Evolutionary conservation across 768 basidiomycete genomes (phyloP).

Genomic region (Erythrobasidium yunnanense): DNA sequence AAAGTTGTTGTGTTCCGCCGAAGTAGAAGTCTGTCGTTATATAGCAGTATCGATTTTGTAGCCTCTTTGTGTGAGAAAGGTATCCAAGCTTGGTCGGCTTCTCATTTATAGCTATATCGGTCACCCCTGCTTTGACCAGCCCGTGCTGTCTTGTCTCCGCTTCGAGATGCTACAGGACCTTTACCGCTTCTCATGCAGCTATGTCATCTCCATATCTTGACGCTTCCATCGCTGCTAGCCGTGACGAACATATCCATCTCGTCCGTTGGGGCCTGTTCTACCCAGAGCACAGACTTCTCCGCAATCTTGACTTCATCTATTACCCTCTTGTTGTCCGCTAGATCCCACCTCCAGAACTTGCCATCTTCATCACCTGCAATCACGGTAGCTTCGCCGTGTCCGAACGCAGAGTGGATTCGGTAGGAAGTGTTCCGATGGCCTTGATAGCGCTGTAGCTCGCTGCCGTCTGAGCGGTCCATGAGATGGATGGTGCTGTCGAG

Average conservation of each 20-base stretch:
- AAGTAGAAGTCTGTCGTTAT: neutral
- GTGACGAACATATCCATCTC: neutral
- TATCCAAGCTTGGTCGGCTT: no score
- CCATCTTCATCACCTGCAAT: constrained; percentile 86
- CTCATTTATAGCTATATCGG: no score
- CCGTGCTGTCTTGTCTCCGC: no score
- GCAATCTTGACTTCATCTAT: constrained; percentile 11
- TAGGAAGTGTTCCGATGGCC: constrained; percentile 68
- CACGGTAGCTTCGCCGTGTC: constrained; percentile 67
- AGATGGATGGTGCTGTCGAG: constrained; percentile 76
- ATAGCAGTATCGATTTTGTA: no score
- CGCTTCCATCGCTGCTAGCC: neutral
- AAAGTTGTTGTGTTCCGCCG: no score
- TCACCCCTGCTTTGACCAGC: no score
- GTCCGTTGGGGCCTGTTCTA: neutral
- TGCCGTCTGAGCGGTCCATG: constrained; percentile 72
- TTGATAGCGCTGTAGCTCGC: constrained; percentile 69
- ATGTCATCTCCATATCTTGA: neutral
- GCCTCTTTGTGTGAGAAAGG: no score
- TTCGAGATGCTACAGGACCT: no score
- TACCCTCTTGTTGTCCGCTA: constrained; percentile 22
- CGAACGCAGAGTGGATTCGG: constrained; percentile 69
- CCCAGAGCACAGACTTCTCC: constrained; percentile 8
- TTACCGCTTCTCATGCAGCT: no score
- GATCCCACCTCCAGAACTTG: constrained; percentile 78